Base-by-base conservation (phyloP, 2,329 filamentous ascomycete species). In the Aspergillus novofumigatus region DNA sequence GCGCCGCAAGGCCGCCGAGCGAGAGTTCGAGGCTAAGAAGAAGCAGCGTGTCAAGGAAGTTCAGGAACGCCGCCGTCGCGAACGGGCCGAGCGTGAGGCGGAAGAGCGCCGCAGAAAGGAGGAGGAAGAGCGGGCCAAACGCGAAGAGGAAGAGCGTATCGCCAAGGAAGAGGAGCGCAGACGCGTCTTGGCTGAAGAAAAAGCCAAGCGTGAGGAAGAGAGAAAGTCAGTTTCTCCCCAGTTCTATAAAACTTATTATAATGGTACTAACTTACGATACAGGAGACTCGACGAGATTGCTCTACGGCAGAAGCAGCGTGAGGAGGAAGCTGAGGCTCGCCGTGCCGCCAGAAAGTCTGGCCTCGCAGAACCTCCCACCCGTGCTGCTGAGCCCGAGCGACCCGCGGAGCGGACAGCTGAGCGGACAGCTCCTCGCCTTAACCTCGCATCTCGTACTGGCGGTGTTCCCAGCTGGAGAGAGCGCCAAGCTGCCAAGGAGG, bases 11-110 rank as follows among this genome's bases (percentile, higher is more conserved):
- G 88, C 91, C 69, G 94, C 94, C 32, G 92, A 97, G 81, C 87
- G 89, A 63, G 94, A 99, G 73, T 84, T 97, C 57, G 90, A 97
- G 80, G 89, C 89, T 76, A 91, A 95, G 80, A 96, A 97, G 77
- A 85, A 88, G 42, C 84, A 86, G 63, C 90, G 94, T 69, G 87
- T 92, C 78, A 93, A 91, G 83, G 92, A 97, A 74, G 86, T 90
- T 69, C 88, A 90, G 67, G 93, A 97, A 71, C 86, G 86, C 65
- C 88, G 88, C 74, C 83, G 90, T 55, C 86, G 89, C 56, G 92
- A 97, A 83, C 91, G 87, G 79, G 83, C 86, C 56, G 91, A 95
- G 77, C 85, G 83, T 52, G 92, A 96, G 75, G 92, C 94, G 75
- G 86, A 86, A 71, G 92, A 96, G 78, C 85, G 87, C 55, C 83